phyloP scores from a whole-genome alignment of 176 grass and related monocot genomes.

The Elaeis guineensis region DNA sequence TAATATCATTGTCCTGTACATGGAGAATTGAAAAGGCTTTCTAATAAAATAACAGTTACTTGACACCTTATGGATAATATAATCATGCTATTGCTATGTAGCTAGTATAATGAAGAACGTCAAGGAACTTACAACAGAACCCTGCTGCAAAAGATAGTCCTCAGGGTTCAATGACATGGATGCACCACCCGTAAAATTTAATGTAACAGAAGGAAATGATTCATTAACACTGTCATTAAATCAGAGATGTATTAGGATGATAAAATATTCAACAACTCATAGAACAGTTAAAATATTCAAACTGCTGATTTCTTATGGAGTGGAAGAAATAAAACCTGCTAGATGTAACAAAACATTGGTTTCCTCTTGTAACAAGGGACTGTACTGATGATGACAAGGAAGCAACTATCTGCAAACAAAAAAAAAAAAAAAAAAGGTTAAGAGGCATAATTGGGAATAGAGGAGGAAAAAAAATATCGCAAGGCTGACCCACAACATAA shows the following conservation, averaged over 20 bases:
- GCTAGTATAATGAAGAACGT: neutral
- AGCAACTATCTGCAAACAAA: slow-evolving; percentile 52
- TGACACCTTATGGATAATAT: no score
- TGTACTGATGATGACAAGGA: slow-evolving; percentile 53
- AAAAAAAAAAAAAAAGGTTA: neutral
- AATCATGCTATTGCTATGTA: no score
- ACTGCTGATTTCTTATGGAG: no score
- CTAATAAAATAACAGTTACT: no score
- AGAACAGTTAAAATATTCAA: no score
- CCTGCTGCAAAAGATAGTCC: slow-evolving; percentile 88
- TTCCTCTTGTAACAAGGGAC: slow-evolving; percentile 52
- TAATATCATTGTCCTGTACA: slow-evolving; percentile 57
- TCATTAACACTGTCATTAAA: slow-evolving; percentile 52
- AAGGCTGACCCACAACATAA: no score
- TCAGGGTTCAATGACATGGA: slow-evolving; percentile 81
- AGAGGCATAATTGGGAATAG: no score
- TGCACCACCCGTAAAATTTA: slow-evolving; percentile 78
- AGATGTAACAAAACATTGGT: slow-evolving; percentile 74
- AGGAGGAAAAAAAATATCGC: no score
- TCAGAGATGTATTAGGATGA: no score
- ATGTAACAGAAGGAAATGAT: slow-evolving; percentile 70
- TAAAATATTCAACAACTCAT: no score
- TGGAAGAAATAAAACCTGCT: slow-evolving; percentile 54
- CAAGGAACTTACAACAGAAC: slow-evolving; percentile 43
- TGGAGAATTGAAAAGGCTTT: no score